Percentiles rank a stretch among this genome's conserved stretches.
These are phyloP conservation scores for Amesomyces nigricolor DNA, from an alignment of 2,329 filamentous ascomycete genomes.

Conservation along the genomic window DNA sequence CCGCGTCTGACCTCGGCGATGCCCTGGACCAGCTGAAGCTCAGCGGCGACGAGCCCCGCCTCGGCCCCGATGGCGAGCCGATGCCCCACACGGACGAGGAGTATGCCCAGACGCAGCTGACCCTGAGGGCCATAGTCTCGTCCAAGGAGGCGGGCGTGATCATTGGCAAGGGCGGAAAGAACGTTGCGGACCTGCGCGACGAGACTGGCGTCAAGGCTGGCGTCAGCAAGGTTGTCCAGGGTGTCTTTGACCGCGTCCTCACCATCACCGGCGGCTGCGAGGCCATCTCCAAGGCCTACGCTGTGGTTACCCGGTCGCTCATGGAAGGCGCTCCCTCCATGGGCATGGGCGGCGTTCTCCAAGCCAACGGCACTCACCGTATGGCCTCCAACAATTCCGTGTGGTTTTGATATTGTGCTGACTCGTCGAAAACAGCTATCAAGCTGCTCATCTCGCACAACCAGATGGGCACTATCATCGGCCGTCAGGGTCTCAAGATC, in stretches of 20 bases:
- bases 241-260: constrained; percentile 93
- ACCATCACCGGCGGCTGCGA: constrained; percentile 90
- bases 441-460: constrained; percentile 98
- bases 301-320: constrained; percentile 83
- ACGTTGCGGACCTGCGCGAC: constrained; percentile 92
- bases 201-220: constrained; percentile 97
- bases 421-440: constrained; percentile 57
- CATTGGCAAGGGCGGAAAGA: constrained; percentile 98
- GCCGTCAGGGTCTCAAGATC: constrained; percentile 93
- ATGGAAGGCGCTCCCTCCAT: constrained; percentile 90
- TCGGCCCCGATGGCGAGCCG: constrained; percentile 69
- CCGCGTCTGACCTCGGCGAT: constrained; percentile 57
- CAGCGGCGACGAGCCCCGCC: constrained; percentile 53
- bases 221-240: constrained; percentile 97
- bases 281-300: constrained; percentile 85
- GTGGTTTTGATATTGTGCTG: constrained; percentile 22
- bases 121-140: constrained; percentile 93
- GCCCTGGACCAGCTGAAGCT: constrained; percentile 61
- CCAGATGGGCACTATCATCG: constrained; percentile 99
- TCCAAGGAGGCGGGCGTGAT: constrained; percentile 99
- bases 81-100: constrained; percentile 93
- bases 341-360: constrained; percentile 89
- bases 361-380: constrained; percentile 92
- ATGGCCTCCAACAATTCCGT: constrained; percentile 38
- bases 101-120: constrained; percentile 87